phyloP scores from a whole-genome alignment of 1,139 yeast genomes.

The Arxiozyma heterogenica region DNA sequence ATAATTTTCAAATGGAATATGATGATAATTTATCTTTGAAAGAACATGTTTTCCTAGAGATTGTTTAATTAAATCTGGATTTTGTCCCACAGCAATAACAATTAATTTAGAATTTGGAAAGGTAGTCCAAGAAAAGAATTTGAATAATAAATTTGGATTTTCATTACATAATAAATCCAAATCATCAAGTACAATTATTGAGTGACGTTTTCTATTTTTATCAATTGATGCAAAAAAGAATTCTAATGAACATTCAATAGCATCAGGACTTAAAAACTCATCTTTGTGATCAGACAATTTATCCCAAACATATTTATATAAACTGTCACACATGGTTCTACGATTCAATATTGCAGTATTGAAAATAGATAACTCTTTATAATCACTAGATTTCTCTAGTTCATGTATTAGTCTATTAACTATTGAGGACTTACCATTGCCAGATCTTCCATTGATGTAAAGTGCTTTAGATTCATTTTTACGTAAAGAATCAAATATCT shows the following conservation, averaged over 20 bases:
- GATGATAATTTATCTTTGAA: not conserved
- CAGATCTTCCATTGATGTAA: slow-evolving; percentile 90
- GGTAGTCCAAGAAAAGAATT: slow-evolving; percentile 90
- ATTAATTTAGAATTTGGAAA: slow-evolving; percentile 60
- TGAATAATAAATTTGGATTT: slow-evolving; percentile 60
- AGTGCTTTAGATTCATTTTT: slow-evolving; percentile 5
- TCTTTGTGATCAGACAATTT: slow-evolving; percentile 44
- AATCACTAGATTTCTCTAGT: slow-evolving; percentile 23
- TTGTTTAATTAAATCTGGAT: slow-evolving; percentile 87
- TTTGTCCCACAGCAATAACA: slow-evolving; percentile 81
- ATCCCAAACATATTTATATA: slow-evolving; percentile 42
- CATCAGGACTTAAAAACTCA: slow-evolving; percentile 46
- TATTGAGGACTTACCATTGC: slow-evolving; percentile 78
- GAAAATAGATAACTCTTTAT: slow-evolving; percentile 44
- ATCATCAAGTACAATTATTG: slow-evolving; percentile 70
- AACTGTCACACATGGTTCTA: slow-evolving; percentile 36
- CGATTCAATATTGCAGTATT: slow-evolving; percentile 76
- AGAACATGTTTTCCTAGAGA: slow-evolving; percentile 54
- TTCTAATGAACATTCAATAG: slow-evolving; percentile 40
- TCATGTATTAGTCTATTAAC: not conserved
- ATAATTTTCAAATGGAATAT: slow-evolving; percentile 4
- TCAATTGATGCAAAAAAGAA: slow-evolving; percentile 33
- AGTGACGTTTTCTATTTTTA: slow-evolving; percentile 28
- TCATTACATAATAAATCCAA: slow-evolving; percentile 64
- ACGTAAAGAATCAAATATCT: slow-evolving; percentile 3